Conservation (phyloP, 192 early-diverging fungal genomes). For the Entomortierella beljakovae region DNA sequence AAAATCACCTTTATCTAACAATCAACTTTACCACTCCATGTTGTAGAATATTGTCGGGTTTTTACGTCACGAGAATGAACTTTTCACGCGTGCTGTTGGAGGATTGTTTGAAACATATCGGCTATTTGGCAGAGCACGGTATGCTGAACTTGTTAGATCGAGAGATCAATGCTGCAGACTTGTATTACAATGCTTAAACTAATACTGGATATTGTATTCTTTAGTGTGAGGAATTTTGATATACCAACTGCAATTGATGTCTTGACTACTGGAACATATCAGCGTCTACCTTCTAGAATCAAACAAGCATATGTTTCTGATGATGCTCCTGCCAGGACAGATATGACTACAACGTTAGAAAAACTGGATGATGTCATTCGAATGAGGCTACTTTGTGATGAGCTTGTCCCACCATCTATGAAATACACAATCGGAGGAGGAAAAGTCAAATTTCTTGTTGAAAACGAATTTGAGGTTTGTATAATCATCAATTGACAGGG, state of each 20-base stretch:
- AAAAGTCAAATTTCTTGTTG: conserved; percentile 76
- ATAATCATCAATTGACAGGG: background rate
- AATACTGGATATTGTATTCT: background rate
- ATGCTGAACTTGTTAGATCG: conserved; percentile 16
- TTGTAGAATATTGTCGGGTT: conserved; percentile 68
- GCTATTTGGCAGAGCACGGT: conserved; percentile 62
- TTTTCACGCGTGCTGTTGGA: conserved; percentile 70
- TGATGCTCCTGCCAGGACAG: conserved; percentile 63
- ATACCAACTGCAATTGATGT: conserved; percentile 87
- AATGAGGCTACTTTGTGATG: conserved; percentile 75
- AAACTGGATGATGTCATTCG: conserved; percentile 79
- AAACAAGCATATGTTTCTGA: conserved; percentile 71
- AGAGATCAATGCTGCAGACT: background rate
- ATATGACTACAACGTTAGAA: conserved; percentile 70
- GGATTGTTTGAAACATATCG: conserved; percentile 64
- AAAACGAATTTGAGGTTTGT: conserved; percentile 77
- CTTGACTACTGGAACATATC: conserved; percentile 85
- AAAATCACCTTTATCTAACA: conserved; percentile 40
- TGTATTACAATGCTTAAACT: too few species aligned
- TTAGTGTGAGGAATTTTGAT: conserved; percentile 84
- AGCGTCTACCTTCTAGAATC: conserved; percentile 79
- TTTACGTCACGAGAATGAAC: conserved; percentile 70
- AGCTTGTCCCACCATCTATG: conserved; percentile 78
- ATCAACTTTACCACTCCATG: background rate
- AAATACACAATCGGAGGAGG: conserved; percentile 71